Evolutionary conservation across 768 basidiomycete species (phyloP), one percentile per base, ranked within the genome.

Genomic region (Suillus clintonianus): DNA sequence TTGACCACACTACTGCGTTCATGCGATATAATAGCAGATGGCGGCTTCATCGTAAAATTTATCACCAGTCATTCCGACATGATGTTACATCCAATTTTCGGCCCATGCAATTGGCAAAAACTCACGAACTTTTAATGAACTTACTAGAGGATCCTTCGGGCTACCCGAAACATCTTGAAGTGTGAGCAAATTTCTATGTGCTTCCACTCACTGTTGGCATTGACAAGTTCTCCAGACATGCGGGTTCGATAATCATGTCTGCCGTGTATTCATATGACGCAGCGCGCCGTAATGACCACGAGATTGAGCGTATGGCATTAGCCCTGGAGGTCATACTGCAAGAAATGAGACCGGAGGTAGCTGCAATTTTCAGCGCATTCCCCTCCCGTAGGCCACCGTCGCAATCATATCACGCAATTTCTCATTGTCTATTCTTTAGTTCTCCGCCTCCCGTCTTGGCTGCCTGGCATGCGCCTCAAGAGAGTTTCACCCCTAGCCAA

Each of bases 21-120:
- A 51, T 70, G 66, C 61, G 62, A 24, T 70, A 70, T 41, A 63
- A 63, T 42, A 50, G 60, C 36, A 41, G 37, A 24, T 70, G 68
- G 68, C 68, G 66, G 15, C 45, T 62, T 30, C 68, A 69, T 32
- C 68, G 69, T 36, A 63, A 53, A 30, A 54, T 67, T 9, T 45
- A 67, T 37, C 62, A 63, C 19, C 66, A 69, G 27, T 39, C 61
- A 24, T 63, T 69, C 53, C 65, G 63, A 22, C 22, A 32, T 11
- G 63, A 66, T 27, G 59, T 36, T 15, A 53, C 60, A 37, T 19
- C 48, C 14, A 5, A 42, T 10, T 48, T 59, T 43, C 57, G 39
- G 15, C 42, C 50, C 7, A 53, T 64, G 45, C 65, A 66, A 45
- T 32, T 43, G 19, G 39, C 48, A 11, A 59, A 50, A 43, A 14